Percentiles rank a stretch among this genome's conserved stretches.
These are phyloP conservation scores for Fraxinus ornus DNA, from an alignment of 305 asterid species.

Conservation along the genomic window DNA sequence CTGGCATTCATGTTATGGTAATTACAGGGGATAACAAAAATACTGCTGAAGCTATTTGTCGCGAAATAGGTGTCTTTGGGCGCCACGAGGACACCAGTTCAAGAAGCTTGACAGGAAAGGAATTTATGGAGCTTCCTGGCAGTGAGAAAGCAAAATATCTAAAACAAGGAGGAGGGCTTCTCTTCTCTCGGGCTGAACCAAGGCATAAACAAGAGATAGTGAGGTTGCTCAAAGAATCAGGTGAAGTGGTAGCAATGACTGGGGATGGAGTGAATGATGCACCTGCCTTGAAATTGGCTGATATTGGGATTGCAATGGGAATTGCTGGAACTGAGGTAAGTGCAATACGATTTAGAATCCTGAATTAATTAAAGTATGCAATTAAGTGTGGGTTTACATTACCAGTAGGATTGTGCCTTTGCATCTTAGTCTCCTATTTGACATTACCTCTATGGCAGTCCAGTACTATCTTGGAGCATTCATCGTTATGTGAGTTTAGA, in stretches of 20 bases:
- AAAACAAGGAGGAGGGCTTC: constrained; percentile 68
- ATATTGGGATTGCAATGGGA: constrained; percentile 96
- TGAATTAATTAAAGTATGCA: neutral
- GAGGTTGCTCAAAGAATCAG: constrained; percentile 82
- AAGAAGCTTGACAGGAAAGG: constrained; percentile 71
- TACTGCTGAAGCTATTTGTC: constrained; percentile 92
- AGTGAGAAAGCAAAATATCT: constrained; percentile 49
- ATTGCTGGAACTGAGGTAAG: constrained; percentile 87
- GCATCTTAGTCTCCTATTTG: neutral
- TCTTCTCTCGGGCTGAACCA: constrained; percentile 97
- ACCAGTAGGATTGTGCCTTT: neutral
- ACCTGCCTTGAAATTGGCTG: constrained; percentile 92
- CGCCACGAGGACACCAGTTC: constrained; percentile 52
- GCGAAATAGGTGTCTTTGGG: constrained; percentile 82
- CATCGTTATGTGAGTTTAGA: neutral
- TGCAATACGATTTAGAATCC: neutral
- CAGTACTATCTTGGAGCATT: neutral
- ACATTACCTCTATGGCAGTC: neutral
- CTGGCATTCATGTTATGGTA: constrained; percentile 90
- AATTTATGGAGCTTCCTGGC: constrained; percentile 50
- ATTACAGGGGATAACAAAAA: constrained; percentile 89
- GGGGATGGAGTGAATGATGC: constrained; percentile 98
- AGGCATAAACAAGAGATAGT: constrained; percentile 92
- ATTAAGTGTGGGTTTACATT: neutral
- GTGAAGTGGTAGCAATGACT: constrained; percentile 97